phyloP scores from a whole-genome alignment of 805 yeast species.

The Monosporozyma solicola region DNA sequence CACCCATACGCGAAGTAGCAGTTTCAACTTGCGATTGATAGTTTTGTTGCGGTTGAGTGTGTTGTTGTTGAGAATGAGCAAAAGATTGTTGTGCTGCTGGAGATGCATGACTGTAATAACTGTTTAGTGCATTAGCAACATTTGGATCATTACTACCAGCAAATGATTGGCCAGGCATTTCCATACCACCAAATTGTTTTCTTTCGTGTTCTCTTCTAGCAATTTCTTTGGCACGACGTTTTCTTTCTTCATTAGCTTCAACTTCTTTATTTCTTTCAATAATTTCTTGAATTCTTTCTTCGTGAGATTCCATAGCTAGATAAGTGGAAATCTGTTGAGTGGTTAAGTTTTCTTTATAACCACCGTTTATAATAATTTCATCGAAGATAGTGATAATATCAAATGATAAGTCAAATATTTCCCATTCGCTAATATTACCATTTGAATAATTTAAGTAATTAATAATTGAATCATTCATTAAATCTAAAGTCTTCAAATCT shows the following conservation, averaged over 20 bases:
- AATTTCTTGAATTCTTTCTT: constrained; percentile 96
- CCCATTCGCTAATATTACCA: constrained; percentile 42
- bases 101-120: constrained; percentile 31
- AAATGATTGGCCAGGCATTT: constrained; percentile 16
- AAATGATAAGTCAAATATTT: constrained; percentile 75
- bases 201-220: constrained; percentile 58
- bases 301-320: constrained; percentile 96
- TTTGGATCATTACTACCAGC: constrained; percentile 26
- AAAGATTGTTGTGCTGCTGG: constrained; percentile 33
- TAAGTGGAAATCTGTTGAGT: constrained; percentile 76
- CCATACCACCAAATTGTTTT: constrained; percentile 22
- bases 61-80: constrained; percentile 15
- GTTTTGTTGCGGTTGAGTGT: constrained; percentile 5
- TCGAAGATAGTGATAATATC: constrained; percentile 88
- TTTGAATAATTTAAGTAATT: constrained; percentile 62
- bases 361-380: constrained; percentile 87
- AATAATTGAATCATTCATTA: constrained; percentile 75
- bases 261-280: constrained; percentile 93
- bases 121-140: constrained; percentile 31
- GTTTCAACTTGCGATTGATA: background rate
- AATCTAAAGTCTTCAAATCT: constrained; percentile 85
- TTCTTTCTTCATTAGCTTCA: constrained; percentile 95
- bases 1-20: constrained; percentile 6
- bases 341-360: constrained; percentile 82
- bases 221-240: constrained; percentile 85